Base-by-base conservation (phyloP, 2,329 filamentous ascomycete genomes). In the Diaporthe nobilis region DNA sequence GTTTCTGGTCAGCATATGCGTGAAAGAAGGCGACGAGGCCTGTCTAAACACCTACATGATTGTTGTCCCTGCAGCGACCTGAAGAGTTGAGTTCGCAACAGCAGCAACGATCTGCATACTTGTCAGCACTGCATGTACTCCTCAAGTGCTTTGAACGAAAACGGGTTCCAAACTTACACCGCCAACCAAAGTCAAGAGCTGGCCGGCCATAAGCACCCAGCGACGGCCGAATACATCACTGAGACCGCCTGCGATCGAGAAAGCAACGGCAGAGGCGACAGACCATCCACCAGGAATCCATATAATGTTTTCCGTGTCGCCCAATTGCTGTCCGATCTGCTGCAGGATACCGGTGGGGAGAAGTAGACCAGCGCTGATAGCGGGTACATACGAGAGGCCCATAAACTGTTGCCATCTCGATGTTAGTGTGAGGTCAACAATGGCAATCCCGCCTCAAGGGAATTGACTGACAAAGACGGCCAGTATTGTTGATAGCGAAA, bases 41-140 rank as follows among this genome's bases (percentile, higher is more conserved):
- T 8, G n/a, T 39, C 22, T 37, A 0, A 5, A 25, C 1, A 63
- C 71, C 13, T 25, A 51, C 61, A 83, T 78, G 12, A 84, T 78
- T 0, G 82, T 82, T 22, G 78, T 77, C 4, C 81, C 82, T 2
- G 81, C 81, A 7, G 79, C 80, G 6, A 83, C 79, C 13, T 60
- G 78, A 0, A 74, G 73, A 3, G 80, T 80, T 28, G 77, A 75
- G 7, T 82, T 63, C 3, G 82, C 81, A 4, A 80, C 79, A 13
- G 77, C 75, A 17, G 78, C 80, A 13, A 81, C 77, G 42, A 83
- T 80, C 79, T 79, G 57, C 31, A 34, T 20, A 2, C 7, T n/a
- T 28, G 42, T 68, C 25, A 70, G 44, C 25, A 22, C 15, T 6
- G 22, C 8, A 9, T 1, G 25, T 28, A 39, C 37, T 4, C n/a